Evolutionary conservation across 306 rosid species (phyloP).

Genomic region (Delonix regia): DNA sequence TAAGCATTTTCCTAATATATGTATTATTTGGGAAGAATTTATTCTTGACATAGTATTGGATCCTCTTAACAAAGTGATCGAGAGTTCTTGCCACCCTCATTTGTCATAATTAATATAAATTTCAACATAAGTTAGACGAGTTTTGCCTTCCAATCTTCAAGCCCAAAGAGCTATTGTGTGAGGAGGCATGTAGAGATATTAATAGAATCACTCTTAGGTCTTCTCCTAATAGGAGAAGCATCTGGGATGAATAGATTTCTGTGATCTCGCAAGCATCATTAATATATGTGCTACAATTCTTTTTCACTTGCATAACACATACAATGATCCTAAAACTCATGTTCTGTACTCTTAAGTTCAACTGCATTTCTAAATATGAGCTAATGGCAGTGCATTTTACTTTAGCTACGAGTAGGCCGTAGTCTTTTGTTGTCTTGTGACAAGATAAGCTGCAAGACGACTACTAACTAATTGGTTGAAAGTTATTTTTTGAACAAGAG

Average conservation of each 20-base stretch:
- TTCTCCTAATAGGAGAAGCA: not conserved
- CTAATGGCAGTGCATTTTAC: not conserved
- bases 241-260: not conserved
- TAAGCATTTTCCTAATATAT: not conserved
- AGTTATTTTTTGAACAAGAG: not conserved
- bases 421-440: not conserved
- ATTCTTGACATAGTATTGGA: not conserved
- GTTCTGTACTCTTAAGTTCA: not conserved
- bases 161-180: not conserved
- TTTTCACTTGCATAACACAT: not conserved
- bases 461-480: not conserved
- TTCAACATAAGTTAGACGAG: not conserved
- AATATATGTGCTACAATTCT: not conserved
- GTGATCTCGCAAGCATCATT: not conserved
- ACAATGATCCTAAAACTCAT: not conserved
- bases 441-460: not conserved
- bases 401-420: not conserved
- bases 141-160: not conserved
- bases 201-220: not conserved
- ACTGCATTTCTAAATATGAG: not conserved
- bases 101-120: not conserved
- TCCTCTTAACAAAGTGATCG: not conserved
- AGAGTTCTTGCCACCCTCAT: not conserved
- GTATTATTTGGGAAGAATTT: not conserved
- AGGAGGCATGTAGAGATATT: not conserved